Conservation (phyloP, 192 early-diverging fungal genomes). For the Physocladia obscura region DNA sequence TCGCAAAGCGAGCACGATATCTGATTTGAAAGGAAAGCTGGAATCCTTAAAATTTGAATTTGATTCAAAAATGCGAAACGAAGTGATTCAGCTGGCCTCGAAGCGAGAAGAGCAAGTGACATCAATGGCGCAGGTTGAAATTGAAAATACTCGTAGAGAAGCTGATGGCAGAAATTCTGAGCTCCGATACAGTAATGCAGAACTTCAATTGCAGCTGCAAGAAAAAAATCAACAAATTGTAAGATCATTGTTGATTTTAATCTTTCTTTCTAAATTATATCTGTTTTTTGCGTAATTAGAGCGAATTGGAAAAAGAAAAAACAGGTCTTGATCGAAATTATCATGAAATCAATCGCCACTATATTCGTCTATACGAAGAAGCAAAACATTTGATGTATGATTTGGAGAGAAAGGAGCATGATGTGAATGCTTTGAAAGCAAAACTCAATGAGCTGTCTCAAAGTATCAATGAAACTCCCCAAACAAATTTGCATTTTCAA, state of each 20-base stretch:
- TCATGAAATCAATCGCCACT: conserved; percentile 39
- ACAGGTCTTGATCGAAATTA: conserved; percentile 17
- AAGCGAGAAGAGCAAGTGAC: conserved; percentile 41
- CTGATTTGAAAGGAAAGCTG: conserved; percentile 40
- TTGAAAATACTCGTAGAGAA: conserved; percentile 20
- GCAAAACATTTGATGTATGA: conserved; percentile 46
- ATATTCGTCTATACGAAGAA: conserved; percentile 42
- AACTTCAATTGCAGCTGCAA: conserved; percentile 30
- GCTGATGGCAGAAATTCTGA: conserved; percentile 38
- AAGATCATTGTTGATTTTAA: too few relatives aligned
- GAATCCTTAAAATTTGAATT: conserved; percentile 39
- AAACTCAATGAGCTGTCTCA: conserved; percentile 30
- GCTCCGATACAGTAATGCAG: conserved; percentile 45
- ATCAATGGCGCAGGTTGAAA: conserved; percentile 18
- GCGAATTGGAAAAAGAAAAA: conserved; percentile 16
- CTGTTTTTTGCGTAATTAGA: not conserved
- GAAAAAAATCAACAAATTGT: conserved; percentile 30
- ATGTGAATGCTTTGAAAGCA: conserved; percentile 49
- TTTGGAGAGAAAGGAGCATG: conserved; percentile 52
- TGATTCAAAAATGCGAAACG: conserved; percentile 35
- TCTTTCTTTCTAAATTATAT: not conserved
- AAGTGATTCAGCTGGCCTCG: conserved; percentile 32
- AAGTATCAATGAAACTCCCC: too few relatives aligned
- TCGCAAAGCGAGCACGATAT: conserved; percentile 33
- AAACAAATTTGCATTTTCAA: too few relatives aligned